A percentile compares a stretch with the other conserved stretches of the same genome.
Evolutionary conservation across 345 rosid species (phyloP).

Genomic region (Pelargonium nanum): DNA sequence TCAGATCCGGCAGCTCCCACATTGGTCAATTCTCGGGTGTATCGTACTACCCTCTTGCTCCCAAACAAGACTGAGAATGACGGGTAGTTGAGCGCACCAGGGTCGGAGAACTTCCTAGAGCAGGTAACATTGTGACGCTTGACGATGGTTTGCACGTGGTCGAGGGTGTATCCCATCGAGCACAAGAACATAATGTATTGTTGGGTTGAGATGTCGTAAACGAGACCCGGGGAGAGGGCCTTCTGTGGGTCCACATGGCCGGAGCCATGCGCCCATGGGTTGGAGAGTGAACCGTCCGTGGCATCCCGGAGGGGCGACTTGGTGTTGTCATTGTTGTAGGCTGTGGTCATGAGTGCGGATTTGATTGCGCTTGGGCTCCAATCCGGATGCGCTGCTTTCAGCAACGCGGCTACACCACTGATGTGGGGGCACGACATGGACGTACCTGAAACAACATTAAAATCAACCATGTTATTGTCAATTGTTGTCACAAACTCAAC

Average conservation of each 20-base stretch:
- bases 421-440: slow-evolving; percentile 97
- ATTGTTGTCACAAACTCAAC: background rate
- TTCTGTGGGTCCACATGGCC: slow-evolving; percentile 78
- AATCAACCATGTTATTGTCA: background rate
- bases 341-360: slow-evolving; percentile 80
- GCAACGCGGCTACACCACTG: slow-evolving; percentile 75
- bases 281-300: slow-evolving; percentile 41
- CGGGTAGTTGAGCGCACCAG: slow-evolving; percentile 83
- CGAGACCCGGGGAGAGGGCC: slow-evolving; percentile 77
- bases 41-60: slow-evolving; percentile 51
- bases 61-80: slow-evolving; percentile 74
- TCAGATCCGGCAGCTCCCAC: slow-evolving; percentile 55
- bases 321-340: slow-evolving; percentile 64
- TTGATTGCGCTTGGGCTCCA: slow-evolving; percentile 90
- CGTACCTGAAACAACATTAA: slow-evolving; percentile 36
- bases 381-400: slow-evolving; percentile 73
- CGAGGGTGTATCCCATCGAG: slow-evolving; percentile 51
- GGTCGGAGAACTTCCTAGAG: slow-evolving; percentile 41
- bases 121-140: slow-evolving; percentile 59
- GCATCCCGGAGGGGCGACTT: slow-evolving; percentile 56
- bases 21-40: slow-evolving; percentile 69
- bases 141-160: slow-evolving; percentile 49
- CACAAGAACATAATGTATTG: slow-evolving; percentile 71
- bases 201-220: slow-evolving; percentile 57
- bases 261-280: slow-evolving; percentile 63